phyloP scores from a whole-genome alignment of 352 stramenopile genomes.

The Saprolegnia diclina region DNA sequence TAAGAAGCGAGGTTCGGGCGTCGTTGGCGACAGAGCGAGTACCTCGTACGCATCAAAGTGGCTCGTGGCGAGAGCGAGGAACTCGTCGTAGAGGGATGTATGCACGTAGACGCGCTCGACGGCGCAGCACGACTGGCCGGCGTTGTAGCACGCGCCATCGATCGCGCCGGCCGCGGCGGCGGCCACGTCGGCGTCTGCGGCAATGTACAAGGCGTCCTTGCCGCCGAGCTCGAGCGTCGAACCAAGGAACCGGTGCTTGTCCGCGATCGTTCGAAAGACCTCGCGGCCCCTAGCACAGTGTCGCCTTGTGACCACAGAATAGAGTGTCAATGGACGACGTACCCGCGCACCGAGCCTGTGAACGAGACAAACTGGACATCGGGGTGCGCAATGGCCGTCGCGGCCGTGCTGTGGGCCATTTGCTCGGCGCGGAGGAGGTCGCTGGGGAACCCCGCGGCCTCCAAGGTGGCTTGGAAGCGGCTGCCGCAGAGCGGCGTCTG shows the following conservation, averaged over 20 bases:
- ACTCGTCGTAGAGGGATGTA: conserved; percentile 69
- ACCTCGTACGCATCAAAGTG: conserved; percentile 59
- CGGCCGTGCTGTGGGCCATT: conserved; percentile 55
- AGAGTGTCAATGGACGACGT: conserved; percentile 14
- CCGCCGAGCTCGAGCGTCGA: conserved; percentile 78
- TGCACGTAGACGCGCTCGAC: conserved; percentile 84
- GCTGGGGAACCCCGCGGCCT: conserved; percentile 54
- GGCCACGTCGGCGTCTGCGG: conserved; percentile 55
- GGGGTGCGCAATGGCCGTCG: conserved; percentile 58
- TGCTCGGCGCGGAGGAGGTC: conserved; percentile 62
- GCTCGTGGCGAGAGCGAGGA: conserved; percentile 54
- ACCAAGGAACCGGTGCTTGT: conserved; percentile 62
- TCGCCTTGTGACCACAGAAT: conserved; percentile 2
- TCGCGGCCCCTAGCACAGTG: conserved; percentile 45
- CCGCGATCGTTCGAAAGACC: conserved; percentile 45
- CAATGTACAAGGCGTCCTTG: conserved; percentile 77
- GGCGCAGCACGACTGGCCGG: conserved; percentile 77
- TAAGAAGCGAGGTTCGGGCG: too few species aligned
- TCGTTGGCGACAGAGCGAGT: neutral
- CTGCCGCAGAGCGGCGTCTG: conserved; percentile 69
- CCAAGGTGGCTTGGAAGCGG: conserved; percentile 70
- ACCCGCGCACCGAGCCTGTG: conserved; percentile 75
- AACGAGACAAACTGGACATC: conserved; percentile 78
- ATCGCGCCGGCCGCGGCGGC: conserved; percentile 62
- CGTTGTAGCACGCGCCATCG: conserved; percentile 79